A percentile compares a stretch with the other conserved stretches of the same genome.
These are phyloP conservation scores for Neurospora sp. DNA, from an alignment of 2,329 filamentous ascomycete genomes.

Conservation along the genomic window DNA sequence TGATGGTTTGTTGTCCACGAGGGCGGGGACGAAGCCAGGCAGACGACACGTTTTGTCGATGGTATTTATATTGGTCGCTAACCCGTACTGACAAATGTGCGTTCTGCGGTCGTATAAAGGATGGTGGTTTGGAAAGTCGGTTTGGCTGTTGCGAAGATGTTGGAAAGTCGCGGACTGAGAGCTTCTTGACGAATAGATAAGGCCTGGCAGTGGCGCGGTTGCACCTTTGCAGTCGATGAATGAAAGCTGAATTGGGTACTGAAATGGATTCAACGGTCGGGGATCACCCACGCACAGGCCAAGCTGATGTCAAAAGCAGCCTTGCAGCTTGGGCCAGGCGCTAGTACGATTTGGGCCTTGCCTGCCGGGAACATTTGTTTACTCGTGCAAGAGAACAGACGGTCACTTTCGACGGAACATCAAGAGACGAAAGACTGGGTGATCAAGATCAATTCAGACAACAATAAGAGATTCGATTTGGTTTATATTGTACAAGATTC, in stretches of 20 bases:
- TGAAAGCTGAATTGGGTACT: neutral
- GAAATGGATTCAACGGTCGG: neutral
- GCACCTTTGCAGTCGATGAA: neutral
- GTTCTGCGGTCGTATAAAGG: neutral
- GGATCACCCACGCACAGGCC: neutral
- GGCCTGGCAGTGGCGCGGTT: neutral
- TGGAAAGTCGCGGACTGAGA: neutral
- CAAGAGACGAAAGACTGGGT: too few species aligned
- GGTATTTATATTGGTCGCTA: neutral
- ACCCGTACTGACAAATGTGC: neutral
- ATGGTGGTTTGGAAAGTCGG: neutral
- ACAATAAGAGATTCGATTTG: too few species aligned
- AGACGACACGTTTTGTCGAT: neutral
- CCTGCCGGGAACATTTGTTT: neutral
- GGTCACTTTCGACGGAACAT: neutral
- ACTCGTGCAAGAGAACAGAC: neutral
- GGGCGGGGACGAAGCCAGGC: slow-evolving; percentile 1
- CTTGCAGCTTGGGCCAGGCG: neutral
- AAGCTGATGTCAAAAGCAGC: neutral
- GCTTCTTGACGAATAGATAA: neutral
- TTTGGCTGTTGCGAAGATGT: neutral
- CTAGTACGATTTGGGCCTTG: neutral
- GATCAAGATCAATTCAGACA: too few species aligned
- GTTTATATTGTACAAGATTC: too few species aligned
- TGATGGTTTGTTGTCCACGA: slow-evolving; percentile 1